A percentile compares a stretch with the other conserved stretches of the same genome.
phyloP scores from a whole-genome alignment of 306 rosid species.

The Trifolium dubium region DNA sequence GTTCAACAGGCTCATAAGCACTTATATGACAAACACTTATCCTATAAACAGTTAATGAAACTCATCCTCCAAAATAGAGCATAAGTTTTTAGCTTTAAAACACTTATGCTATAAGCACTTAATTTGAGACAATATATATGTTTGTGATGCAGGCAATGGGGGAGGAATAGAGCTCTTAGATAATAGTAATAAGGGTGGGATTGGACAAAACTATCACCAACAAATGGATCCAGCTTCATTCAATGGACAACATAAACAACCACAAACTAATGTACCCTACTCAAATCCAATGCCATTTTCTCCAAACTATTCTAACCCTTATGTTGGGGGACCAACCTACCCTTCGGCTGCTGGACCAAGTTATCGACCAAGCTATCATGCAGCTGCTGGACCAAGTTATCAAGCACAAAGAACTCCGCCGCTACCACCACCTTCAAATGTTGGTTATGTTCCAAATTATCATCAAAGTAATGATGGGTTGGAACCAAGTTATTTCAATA shows the following conservation, averaged over 20 bases:
- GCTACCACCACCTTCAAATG: conserved; percentile 53
- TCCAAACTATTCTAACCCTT: conserved; percentile 56
- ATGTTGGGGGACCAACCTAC: conserved; percentile 44
- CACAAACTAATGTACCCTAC: conserved; percentile 41
- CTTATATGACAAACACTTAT: too few relatives aligned
- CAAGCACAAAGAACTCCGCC: conserved; percentile 55
- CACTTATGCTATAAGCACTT: too few relatives aligned
- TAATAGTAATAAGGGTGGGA: conserved; percentile 52
- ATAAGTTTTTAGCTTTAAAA: too few relatives aligned
- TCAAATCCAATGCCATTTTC: conserved; percentile 54
- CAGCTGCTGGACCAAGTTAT: conserved; percentile 49
- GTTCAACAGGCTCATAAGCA: too few relatives aligned
- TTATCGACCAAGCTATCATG: conserved; percentile 32
- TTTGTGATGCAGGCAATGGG: conserved; percentile 49
- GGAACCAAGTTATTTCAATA: conserved; percentile 52
- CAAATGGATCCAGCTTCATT: conserved; percentile 41
- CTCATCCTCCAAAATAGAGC: too few relatives aligned
- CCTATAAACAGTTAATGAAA: too few relatives aligned
- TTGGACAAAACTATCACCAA: conserved; percentile 27
- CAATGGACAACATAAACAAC: conserved; percentile 45
- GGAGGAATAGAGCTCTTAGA: conserved; percentile 51
- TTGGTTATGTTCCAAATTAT: conserved; percentile 58
- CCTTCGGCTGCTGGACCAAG: conserved; percentile 45
- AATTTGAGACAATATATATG: conserved; percentile 2
- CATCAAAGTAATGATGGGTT: conserved; percentile 53